These are phyloP conservation scores for Cercospora sojina DNA, from an alignment of 2,329 filamentous ascomycete genomes.

Conservation along the genomic window DNA sequence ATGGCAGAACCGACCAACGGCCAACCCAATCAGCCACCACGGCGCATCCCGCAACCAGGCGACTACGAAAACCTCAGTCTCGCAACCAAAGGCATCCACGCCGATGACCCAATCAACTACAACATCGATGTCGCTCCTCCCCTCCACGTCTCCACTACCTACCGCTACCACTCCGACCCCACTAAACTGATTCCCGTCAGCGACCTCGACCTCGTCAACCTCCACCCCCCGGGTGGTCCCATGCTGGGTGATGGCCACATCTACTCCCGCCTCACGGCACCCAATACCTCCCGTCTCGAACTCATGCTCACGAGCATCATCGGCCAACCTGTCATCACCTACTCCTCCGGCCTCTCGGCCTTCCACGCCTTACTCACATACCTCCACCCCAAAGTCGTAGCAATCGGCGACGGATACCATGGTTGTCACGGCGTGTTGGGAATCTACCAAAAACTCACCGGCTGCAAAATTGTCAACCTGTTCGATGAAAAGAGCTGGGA, in stretches of 20 bases:
- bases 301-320: constrained; percentile 73
- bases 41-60: constrained; percentile 22
- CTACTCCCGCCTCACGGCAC: constrained; percentile 77
- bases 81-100: constrained; percentile 38
- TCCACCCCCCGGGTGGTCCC: constrained; percentile 34
- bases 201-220: constrained; percentile 29
- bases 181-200: constrained; percentile 52
- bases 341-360: constrained; percentile 79
- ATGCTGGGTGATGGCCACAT: constrained; percentile 64
- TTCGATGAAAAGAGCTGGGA: constrained; percentile 49
- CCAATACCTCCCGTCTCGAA: constrained; percentile 83
- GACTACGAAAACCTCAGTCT: constrained; percentile 28
- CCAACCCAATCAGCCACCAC: constrained; percentile 26
- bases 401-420: constrained; percentile 85
- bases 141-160: constrained; percentile 88
- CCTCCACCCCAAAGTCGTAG: constrained; percentile 77
- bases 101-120: constrained; percentile 38
- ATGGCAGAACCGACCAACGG: constrained; percentile 20
- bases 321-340: constrained; percentile 68
- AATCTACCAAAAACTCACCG: constrained; percentile 72
- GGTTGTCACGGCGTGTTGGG: constrained; percentile 84
- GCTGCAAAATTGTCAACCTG: constrained; percentile 69
- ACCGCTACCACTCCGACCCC: constrained; percentile 74
- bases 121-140: constrained; percentile 76
- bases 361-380: constrained; percentile 86